These are phyloP conservation scores for Pueraria montana DNA, from an alignment of 306 rosid genomes.

Conservation along the genomic window DNA sequence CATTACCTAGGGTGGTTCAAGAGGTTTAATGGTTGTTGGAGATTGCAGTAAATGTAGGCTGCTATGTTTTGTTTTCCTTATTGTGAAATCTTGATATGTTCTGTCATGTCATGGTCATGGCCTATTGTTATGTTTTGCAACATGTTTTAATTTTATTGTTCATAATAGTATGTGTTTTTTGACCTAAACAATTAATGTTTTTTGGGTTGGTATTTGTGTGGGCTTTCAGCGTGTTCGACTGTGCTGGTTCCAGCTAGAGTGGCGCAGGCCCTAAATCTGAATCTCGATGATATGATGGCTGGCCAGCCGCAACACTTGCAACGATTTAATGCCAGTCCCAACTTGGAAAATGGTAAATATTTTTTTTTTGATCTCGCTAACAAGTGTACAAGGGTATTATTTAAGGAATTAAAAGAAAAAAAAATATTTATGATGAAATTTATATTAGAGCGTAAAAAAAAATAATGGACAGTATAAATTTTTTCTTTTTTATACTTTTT, in stretches of 20 bases:
- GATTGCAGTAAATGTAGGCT: slow-evolving; percentile 29
- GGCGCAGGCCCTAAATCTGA: slow-evolving; percentile 80
- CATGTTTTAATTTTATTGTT: neutral
- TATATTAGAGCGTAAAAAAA: too few species aligned
- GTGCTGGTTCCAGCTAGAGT: slow-evolving; percentile 88
- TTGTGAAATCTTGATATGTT: too few species aligned
- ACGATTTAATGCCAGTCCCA: slow-evolving; percentile 48
- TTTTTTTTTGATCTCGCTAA: too few species aligned
- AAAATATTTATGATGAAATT: too few species aligned
- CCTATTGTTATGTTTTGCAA: neutral
- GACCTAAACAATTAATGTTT: neutral
- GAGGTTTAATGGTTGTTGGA: neutral
- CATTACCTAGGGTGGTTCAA: neutral
- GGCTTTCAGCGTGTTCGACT: slow-evolving; percentile 68
- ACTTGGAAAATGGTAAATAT: slow-evolving; percentile 64
- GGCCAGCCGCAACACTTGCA: slow-evolving; percentile 58
- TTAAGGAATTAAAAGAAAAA: too few species aligned
- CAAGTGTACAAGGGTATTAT: too few species aligned
- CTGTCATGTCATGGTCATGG: neutral
- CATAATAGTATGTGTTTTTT: neutral
- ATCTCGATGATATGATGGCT: slow-evolving; percentile 61
- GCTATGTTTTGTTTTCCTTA: neutral
- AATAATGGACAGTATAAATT: too few species aligned
- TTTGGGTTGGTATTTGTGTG: neutral
- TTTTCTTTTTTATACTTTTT: too few species aligned